Evolutionary conservation across 108 stramenopile species (phyloP), one percentile per base, ranked within the genome.

Genomic region (Pseudonitzschia pungens): DNA sequence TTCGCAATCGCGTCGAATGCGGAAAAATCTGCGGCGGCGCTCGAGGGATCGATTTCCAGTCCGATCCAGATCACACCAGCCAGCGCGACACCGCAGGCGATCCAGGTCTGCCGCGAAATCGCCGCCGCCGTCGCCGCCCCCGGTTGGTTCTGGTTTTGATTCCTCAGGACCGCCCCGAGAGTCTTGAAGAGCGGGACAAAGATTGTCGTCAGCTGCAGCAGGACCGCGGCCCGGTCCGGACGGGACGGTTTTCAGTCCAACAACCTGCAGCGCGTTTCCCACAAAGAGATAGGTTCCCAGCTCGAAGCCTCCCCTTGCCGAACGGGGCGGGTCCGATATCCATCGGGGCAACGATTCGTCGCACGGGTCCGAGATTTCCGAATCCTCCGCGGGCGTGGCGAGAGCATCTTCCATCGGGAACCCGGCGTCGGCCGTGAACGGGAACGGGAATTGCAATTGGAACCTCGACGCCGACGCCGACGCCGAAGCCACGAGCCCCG

Each of bases 131-230:
- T 18, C 9, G 42, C 6, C 84, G 42, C 6, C 6, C 6, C 42
- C 6, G 42, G n/a, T n/a, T n/a, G n/a, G n/a, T n/a, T n/a, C n/a
- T n/a, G n/a, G n/a, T n/a, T n/a, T n/a, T n/a, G n/a, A n/a, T n/a
- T n/a, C n/a, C n/a, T n/a, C n/a, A n/a, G n/a, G 0, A 20, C 26
- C 26, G 20, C 73, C 33, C 44, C 28, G 50, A 63, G 33, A 44
- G 40, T 52, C n/a, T 65, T 81, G 18, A 75, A 31, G 21, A 90
- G 63, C 33, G 89, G 89, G 9, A 91, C 87, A 78, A 91, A 85
- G 22, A 91, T 76, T 2, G 92, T 93, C 32, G 92, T 92, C 14
- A 92, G 78, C 69, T 95, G 91, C 20, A 95, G 83, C 53, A 95
- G 76, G 74, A 95, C 92, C 20, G 89, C 92, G 12, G 90, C 91